A percentile compares a stretch with the other conserved stretches of the same genome.
phyloP scores from a whole-genome alignment of 2,329 filamentous ascomycete genomes.

The Arachnomyces sp. region DNA sequence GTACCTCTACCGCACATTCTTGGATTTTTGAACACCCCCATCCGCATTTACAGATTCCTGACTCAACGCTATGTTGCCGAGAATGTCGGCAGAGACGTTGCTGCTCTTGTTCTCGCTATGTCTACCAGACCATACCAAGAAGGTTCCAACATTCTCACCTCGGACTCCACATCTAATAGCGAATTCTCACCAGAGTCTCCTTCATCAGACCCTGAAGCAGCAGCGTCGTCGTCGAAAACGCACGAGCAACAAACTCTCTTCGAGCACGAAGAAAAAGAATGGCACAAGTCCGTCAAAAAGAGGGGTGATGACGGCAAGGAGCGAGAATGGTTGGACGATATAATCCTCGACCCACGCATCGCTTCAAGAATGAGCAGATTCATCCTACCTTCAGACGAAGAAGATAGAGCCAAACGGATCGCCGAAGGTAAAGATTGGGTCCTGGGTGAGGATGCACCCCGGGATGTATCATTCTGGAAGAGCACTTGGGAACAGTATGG shows the following conservation, averaged over 20 bases:
- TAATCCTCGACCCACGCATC: constrained; percentile 71
- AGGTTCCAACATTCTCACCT: not conserved
- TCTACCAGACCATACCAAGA: constrained; percentile 34
- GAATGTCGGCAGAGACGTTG: constrained; percentile 76
- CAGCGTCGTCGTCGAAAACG: constrained; percentile 24
- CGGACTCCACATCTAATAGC: constrained; percentile 15
- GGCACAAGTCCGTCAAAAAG: constrained; percentile 72
- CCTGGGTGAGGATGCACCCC: constrained; percentile 51
- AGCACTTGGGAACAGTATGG: constrained; percentile 34
- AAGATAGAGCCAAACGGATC: constrained; percentile 57
- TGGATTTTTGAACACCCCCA: constrained; percentile 84
- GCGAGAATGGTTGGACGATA: constrained; percentile 65
- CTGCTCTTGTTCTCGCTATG: constrained; percentile 66
- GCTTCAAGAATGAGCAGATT: constrained; percentile 73
- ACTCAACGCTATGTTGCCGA: constrained; percentile 78
- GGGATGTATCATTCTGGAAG: constrained; percentile 30
- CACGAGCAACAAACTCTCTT: constrained; percentile 61
- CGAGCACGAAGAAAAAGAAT: constrained; percentile 66
- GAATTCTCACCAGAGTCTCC: constrained; percentile 15
- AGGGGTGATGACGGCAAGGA: constrained; percentile 46
- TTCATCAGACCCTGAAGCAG: constrained; percentile 36
- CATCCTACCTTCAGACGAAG: constrained; percentile 60
- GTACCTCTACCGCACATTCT: constrained; percentile 83
- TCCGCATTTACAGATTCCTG: constrained; percentile 78
- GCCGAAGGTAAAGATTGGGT: constrained; percentile 60